Percentiles rank a stretch among this genome's conserved stretches.
These are phyloP conservation scores for Anthostomella pinea DNA, from an alignment of 2,329 filamentous ascomycete genomes.

Conservation along the genomic window DNA sequence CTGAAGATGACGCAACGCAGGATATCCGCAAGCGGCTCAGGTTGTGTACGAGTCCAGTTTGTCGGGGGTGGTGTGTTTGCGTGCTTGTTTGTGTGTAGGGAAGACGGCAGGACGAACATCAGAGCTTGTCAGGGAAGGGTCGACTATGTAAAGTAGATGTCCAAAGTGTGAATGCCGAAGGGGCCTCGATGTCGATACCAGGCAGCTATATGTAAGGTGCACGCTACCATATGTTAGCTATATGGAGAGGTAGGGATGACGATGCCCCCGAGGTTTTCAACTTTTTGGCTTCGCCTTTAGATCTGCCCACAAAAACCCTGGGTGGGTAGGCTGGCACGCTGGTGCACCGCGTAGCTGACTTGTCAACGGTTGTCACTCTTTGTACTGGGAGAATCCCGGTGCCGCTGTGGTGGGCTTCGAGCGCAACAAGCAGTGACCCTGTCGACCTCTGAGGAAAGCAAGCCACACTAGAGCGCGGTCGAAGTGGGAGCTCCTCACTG, in stretches of 20 bases:
- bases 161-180: slow-evolving; percentile 19
- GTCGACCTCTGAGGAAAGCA: slow-evolving; percentile 36
- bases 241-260: slow-evolving; percentile 26
- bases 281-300: slow-evolving; percentile 25
- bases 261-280: slow-evolving; percentile 26
- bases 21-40: slow-evolving; percentile 12
- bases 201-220: slow-evolving; percentile 24
- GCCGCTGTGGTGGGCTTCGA: slow-evolving; percentile 35
- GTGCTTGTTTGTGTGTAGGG: slow-evolving; percentile 13
- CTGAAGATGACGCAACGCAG: slow-evolving; percentile 15
- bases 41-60: slow-evolving; percentile 16
- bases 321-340: slow-evolving; percentile 21
- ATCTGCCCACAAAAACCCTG: slow-evolving; percentile 22
- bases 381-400: slow-evolving; percentile 41
- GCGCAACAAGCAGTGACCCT: slow-evolving; percentile 42
- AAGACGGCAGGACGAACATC: slow-evolving; percentile 16
- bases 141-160: slow-evolving; percentile 20
- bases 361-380: slow-evolving; percentile 30
- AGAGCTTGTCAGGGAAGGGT: slow-evolving; percentile 19
- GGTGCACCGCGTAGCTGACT: slow-evolving; percentile 26
- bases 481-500: slow-evolving; percentile 14
- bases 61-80: slow-evolving; percentile 15
- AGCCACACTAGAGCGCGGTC: slow-evolving; percentile 38
- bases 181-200: slow-evolving; percentile 26
- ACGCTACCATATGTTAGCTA: slow-evolving; percentile 23